Evolutionary conservation across 805 yeast genomes (phyloP).

Genomic region (Pichia paraexigua): DNA sequence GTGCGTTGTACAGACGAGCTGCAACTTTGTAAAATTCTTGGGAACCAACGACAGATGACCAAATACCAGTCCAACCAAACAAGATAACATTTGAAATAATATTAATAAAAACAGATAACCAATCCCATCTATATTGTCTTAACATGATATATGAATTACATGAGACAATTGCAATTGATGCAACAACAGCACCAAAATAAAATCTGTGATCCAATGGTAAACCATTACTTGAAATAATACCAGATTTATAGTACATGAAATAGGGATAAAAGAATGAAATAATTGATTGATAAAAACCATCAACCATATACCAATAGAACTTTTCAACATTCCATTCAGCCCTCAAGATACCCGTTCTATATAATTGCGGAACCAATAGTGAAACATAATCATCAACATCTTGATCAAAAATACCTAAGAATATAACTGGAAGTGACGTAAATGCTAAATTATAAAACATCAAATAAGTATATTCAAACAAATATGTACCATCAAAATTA

Average conservation of each 20-base stretch:
- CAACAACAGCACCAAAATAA: constrained; percentile 61
- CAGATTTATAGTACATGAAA: constrained; percentile 37
- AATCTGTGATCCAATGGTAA: constrained; percentile 62
- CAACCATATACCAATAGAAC: constrained; percentile 67
- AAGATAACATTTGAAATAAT: constrained; percentile 51
- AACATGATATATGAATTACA: constrained; percentile 59
- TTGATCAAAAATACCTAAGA: constrained; percentile 73
- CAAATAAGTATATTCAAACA: constrained; percentile 70
- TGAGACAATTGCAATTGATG: constrained; percentile 56
- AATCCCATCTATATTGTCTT: constrained; percentile 77
- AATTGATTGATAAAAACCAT: constrained; percentile 69
- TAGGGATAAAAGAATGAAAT: constrained; percentile 71
- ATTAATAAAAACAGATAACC: constrained; percentile 53
- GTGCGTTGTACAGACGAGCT: constrained; percentile 51
- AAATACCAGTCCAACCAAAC: constrained; percentile 73
- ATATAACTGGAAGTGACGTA: constrained; percentile 73
- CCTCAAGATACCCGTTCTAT: constrained; percentile 64
- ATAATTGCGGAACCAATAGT: constrained; percentile 64
- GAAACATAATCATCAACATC: constrained; percentile 68
- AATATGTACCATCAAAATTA: constrained; percentile 72
- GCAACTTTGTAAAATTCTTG: constrained; percentile 64
- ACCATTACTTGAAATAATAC: constrained; percentile 36
- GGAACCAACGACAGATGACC: constrained; percentile 49
- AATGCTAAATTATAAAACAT: constrained; percentile 79
- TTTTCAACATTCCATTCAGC: constrained; percentile 62